phyloP scores from a whole-genome alignment of 306 rosid species.

The Sindora glabra region DNA sequence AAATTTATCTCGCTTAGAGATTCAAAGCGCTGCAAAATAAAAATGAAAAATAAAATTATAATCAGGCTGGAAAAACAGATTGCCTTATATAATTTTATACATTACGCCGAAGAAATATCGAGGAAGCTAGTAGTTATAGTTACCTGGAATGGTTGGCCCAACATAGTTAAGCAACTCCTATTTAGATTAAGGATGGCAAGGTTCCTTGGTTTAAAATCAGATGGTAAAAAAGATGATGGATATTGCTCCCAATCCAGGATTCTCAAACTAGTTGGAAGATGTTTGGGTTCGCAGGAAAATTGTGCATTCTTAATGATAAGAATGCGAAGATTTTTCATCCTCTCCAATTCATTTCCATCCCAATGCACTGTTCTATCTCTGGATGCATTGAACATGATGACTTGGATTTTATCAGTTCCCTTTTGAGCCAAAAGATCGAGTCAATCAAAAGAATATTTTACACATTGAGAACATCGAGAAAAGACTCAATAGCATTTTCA shows the following conservation, averaged over 20 bases:
- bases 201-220: not conserved
- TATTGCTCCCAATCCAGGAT: not conserved
- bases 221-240: not conserved
- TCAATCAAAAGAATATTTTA: too few relatives aligned
- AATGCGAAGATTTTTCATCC: not conserved
- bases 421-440: not conserved
- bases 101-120: not conserved
- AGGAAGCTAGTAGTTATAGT: not conserved
- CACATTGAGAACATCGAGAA: not conserved
- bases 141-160: not conserved
- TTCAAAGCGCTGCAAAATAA: not conserved
- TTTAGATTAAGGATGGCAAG: not conserved
- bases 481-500: not conserved
- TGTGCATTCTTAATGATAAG: not conserved
- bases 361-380: not conserved
- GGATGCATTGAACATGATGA: not conserved
- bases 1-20: not conserved
- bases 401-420: not conserved
- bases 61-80: not conserved
- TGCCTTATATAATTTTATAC: not conserved
- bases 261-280: not conserved
- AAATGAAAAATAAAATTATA: too few relatives aligned
- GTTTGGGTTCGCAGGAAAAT: not conserved
- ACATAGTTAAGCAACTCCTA: not conserved
- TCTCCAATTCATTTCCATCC: not conserved